Evolutionary conservation across 2,329 filamentous ascomycete genomes (phyloP), one percentile per base, ranked within the genome.

Genomic region (Aspergillus amoenus): DNA sequence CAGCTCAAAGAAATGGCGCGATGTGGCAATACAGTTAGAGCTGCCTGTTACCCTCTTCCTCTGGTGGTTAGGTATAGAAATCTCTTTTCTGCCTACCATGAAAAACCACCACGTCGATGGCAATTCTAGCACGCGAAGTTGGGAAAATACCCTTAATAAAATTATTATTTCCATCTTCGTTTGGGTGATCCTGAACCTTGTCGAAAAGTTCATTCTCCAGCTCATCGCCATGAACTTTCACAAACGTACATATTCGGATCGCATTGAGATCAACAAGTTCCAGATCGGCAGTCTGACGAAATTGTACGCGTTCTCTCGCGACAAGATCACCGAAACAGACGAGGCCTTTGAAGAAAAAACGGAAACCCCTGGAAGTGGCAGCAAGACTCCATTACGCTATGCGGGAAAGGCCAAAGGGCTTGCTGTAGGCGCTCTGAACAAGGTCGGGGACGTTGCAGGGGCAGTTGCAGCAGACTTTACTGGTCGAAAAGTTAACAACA

Each of bases 181-280:
- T 13, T 84, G 90, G 60, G 84, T 87, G 0, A 80, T 86, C 3
- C 79, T 97, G 60, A 97, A 97, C 74, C 88, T 94, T 59, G 81
- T 88, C 52, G 93, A 97, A 74, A 97, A 97, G 79, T 89, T 97
- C 59, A 84, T 96, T 64, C 96, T 97, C 55, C 93, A 97, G 70
- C 88, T 96, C 76, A 96, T 97, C 64, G 93, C 93, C 32, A 93
- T 93, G 57, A 92, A 89, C 60, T 97, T 97, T 75, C 93, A 97
- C 72, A 81, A 90, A 57, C 85, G 93, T 44, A 97, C 93, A 0
- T 97, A 97, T 68, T 87, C 90, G 22, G 91, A 93, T 65, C 83
- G 93, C 15, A 97, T 97, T 66, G 91, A 94, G 60, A 82, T 93
- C 73, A 96, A 96, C 79, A 96, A 96, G 71, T 91, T 93, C 62